Percentiles rank a stretch among this genome's conserved stretches.
Conservation (phyloP, 306 rosid species). For the Rosa rugosa region DNA sequence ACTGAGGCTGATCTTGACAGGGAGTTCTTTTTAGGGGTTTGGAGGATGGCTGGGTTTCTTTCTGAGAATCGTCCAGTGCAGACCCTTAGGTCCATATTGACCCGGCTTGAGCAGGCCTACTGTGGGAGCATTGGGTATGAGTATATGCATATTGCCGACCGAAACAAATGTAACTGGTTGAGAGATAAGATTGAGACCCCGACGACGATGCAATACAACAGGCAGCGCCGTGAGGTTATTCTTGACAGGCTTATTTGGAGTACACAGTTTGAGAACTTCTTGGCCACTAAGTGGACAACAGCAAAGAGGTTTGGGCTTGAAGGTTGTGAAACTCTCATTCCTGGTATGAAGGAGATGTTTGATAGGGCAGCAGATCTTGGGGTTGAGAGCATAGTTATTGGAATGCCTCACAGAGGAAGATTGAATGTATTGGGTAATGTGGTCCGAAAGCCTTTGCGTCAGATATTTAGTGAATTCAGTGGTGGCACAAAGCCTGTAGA, state of each 20-base stretch:
- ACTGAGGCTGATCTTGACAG: conserved; percentile 94
- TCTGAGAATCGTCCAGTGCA: conserved; percentile 96
- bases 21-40: conserved; percentile 92
- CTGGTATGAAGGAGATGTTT: conserved; percentile 97
- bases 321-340: conserved; percentile 88
- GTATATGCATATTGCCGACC: conserved; percentile 94
- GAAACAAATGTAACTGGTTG: conserved; percentile 84
- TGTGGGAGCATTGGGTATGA: conserved; percentile 94
- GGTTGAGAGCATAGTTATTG: conserved; percentile 95
- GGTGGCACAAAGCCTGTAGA: conserved; percentile 79
- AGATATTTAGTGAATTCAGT: conserved; percentile 84
- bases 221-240: conserved; percentile 82
- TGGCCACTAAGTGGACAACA: conserved; percentile 93
- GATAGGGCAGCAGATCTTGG: conserved; percentile 93
- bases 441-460: conserved; percentile 88
- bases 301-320: conserved; percentile 97
- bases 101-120: conserved; percentile 94
- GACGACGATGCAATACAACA: conserved; percentile 52
- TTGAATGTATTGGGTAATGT: conserved; percentile 89
- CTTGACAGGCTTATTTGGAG: conserved; percentile 96
- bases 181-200: conserved; percentile 94
- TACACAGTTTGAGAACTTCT: conserved; percentile 82
- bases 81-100: conserved; percentile 86
- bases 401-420: conserved; percentile 91
- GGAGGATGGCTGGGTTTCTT: conserved; percentile 95